These are phyloP conservation scores for Sequoia sempervirens DNA, from an alignment of 75 land plant species.

Conservation along the genomic window DNA sequence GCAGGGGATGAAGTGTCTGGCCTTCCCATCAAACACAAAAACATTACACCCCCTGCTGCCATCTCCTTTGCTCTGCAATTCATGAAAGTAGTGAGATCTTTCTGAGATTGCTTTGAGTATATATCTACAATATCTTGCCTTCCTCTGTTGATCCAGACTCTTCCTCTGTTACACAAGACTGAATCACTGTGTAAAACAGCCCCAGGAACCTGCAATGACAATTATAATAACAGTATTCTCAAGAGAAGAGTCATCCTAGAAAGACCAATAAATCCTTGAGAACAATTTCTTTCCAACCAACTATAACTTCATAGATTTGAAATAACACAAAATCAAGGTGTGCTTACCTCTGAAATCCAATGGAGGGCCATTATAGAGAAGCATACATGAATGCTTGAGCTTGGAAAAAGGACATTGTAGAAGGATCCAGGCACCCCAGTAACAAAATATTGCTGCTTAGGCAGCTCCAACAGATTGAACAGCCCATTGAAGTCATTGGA, in stretches of 20 bases:
- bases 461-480: conserved; percentile 11
- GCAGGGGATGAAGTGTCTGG: background rate
- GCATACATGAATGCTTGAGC: conserved; percentile 11
- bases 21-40: conserved; percentile 6
- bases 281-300: background rate
- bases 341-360: conserved; percentile 24
- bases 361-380: conserved; percentile 18
- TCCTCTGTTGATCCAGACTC: conserved; percentile 11
- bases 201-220: conserved; percentile 1
- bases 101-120: conserved; percentile 4
- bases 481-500: conserved; percentile 31
- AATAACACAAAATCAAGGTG: background rate
- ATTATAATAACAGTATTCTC: too few relatives aligned
- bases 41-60: conserved; percentile 4
- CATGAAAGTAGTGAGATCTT: background rate
- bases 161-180: background rate
- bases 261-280: background rate
- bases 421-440: conserved; percentile 27
- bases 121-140: background rate
- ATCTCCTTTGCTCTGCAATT: conserved; percentile 8
- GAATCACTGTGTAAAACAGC: background rate
- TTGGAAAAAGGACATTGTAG: conserved; percentile 17
- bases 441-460: background rate
- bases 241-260: background rate
- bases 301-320: background rate